Base-by-base conservation (phyloP, 441 rosid species). In the Erodium texanum region DNA sequence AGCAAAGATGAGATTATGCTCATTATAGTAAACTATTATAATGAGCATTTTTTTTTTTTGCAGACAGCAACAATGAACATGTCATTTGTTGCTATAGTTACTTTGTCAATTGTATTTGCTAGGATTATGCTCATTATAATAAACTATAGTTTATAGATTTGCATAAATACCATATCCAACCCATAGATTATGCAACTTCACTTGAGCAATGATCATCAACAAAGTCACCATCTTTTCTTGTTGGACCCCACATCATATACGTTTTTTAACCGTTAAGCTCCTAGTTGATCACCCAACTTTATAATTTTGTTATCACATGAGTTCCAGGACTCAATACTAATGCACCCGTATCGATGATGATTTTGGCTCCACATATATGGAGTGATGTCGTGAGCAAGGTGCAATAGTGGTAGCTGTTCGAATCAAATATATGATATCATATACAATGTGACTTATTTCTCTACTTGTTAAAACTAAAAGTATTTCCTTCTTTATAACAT, bases 321-420 rank as follows among this genome's bases (percentile, higher is more conserved):
- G 24, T 62, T 27, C 64, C 64, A 12, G 36, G 16, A 27, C n/a
- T 61, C 64, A 62, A 12, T 62, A 62, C 18, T 24, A 24, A 50
- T 50, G 19, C 18, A 50, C 56, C 6, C 5, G 20, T 19, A 50
- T 24, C 10, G 24, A 24, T 16, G 34, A 24, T 29, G 16, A 62
- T 62, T 62, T 62, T 62, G 32, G 32, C 36, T 24, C 34, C 64
- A 24, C 64, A 24, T 62, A 29, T 62, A 62, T 27, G 19, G 32
- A 43, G 20, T 62, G 66, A 62, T 62, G 19, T 34, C 29, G 12
- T 62, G 12, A 62, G 41, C 18, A 4, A 62, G 65, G 36, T 62
- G 65, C 65, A 62, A 34, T 11, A 22, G 43, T 62, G 38, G 65
- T 62, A 62, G 27, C 38, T 62, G 10, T 62, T 62, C 5, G 16